These are phyloP conservation scores for Trichosporon sp. DNA, from an alignment of 1,284 basidiomycete species.

Conservation along the genomic window DNA sequence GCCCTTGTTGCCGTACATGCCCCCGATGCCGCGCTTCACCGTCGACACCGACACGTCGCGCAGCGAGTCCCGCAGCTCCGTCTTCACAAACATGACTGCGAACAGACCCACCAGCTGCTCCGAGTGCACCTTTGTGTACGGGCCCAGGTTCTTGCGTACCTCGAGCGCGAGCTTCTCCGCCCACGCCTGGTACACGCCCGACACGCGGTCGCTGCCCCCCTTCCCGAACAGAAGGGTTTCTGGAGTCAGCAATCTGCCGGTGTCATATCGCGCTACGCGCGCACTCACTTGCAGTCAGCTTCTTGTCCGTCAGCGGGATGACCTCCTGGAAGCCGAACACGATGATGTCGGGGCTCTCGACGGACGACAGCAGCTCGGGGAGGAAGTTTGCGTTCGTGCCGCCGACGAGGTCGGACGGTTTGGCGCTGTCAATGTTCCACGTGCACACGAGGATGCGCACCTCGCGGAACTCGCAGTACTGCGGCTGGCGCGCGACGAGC, in stretches of 20 bases:
- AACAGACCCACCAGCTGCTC: conserved; percentile 90
- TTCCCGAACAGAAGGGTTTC: conserved; percentile 73
- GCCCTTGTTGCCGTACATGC: conserved; percentile 95
- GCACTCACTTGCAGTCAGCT: conserved; percentile 70
- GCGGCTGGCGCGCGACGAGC: conserved; percentile 65
- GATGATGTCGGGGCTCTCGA: conserved; percentile 78
- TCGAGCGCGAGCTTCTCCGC: conserved; percentile 72
- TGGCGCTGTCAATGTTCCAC: conserved; percentile 89
- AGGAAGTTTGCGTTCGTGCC: conserved; percentile 67
- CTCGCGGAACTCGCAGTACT: conserved; percentile 74
- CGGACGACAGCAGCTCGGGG: conserved; percentile 63
- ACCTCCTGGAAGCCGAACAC: conserved; percentile 94
- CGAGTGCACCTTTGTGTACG: conserved; percentile 74
- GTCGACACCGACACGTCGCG: conserved; percentile 70
- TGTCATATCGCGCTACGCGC: background rate
- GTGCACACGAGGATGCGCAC: conserved; percentile 77
- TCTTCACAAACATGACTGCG: conserved; percentile 71
- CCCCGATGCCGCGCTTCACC: conserved; percentile 83
- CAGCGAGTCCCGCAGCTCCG: conserved; percentile 52
- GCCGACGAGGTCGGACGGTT: conserved; percentile 66
- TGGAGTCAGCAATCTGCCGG: conserved; percentile 22
- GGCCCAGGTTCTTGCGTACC: conserved; percentile 65
- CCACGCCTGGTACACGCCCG: conserved; percentile 81
- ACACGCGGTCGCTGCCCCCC: conserved; percentile 68
- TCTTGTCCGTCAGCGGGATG: conserved; percentile 86